Evolutionary conservation across 1,139 yeast genomes (phyloP).

Genomic region (Lodderomyces parapsilosis): DNA sequence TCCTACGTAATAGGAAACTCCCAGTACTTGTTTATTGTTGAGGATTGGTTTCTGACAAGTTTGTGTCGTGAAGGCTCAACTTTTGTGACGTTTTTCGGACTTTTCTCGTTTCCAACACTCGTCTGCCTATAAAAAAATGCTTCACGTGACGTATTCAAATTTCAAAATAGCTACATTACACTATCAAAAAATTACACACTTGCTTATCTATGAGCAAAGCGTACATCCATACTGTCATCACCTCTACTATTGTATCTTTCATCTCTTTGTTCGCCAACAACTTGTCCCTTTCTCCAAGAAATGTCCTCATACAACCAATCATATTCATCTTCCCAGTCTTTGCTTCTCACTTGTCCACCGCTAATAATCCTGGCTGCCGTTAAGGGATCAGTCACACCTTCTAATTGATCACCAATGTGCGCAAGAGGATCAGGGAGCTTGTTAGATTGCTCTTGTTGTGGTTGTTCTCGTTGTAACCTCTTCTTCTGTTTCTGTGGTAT

Average conservation of each 20-base stretch:
- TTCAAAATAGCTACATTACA: not conserved
- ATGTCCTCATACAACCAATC: slow-evolving; percentile 22
- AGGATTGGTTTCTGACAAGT: not conserved
- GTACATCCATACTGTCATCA: not conserved
- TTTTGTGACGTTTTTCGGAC: slow-evolving; percentile 1
- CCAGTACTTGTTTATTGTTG: no score
- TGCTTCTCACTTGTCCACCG: slow-evolving; percentile 39
- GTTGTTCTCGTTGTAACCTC: slow-evolving; percentile 4
- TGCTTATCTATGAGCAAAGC: not conserved
- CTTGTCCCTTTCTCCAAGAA: slow-evolving; percentile 17
- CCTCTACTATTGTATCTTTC: slow-evolving; percentile 31
- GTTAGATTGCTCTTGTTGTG: slow-evolving; percentile 17
- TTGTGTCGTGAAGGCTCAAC: not conserved
- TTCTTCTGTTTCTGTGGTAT: slow-evolving; percentile 2
- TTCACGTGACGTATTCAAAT: not conserved
- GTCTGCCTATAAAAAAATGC: not conserved
- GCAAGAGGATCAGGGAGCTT: slow-evolving; percentile 48
- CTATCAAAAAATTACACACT: not conserved
- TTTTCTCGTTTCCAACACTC: slow-evolving; percentile 1
- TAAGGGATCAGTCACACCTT: slow-evolving; percentile 30
- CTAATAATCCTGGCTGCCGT: slow-evolving; percentile 43
- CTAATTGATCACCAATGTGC: slow-evolving; percentile 38
- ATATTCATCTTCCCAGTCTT: slow-evolving; percentile 40
- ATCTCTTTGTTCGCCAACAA: slow-evolving; percentile 31
- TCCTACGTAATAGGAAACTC: no score